Percentiles rank a stretch among this genome's conserved stretches.
Evolutionary conservation across 2,329 filamentous ascomycete species (phyloP).

Genomic region (Fusarium pininemorale): DNA sequence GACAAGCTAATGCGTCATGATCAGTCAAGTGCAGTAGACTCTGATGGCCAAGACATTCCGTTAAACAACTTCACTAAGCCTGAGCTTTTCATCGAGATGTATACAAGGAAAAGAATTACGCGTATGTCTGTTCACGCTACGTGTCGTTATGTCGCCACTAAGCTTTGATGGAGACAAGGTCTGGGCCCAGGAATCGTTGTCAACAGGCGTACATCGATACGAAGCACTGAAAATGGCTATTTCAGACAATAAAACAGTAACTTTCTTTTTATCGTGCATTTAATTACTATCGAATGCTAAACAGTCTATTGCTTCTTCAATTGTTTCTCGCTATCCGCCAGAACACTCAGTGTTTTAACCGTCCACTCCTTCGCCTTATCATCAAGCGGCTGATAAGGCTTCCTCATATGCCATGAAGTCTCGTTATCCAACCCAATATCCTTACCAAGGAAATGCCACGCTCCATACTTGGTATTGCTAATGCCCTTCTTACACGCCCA

Average conservation of each 20-base stretch:
- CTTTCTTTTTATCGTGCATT: rapidly evolving
- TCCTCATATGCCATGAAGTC: conserved; percentile 52
- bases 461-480: conserved; percentile 57
- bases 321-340: conserved; percentile 47
- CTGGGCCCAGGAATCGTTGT: not conserved
- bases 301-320: not conserved
- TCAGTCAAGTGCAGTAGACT: too few relatives aligned
- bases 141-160: not conserved
- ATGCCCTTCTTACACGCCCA: conserved; percentile 62
- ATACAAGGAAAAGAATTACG: rapidly evolving
- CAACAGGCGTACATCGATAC: not conserved
- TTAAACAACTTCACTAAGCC: too few relatives aligned
- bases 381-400: conserved; percentile 52
- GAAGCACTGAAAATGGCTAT: too few relatives aligned
- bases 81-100: rapidly evolving
- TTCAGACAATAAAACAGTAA: rapidly evolving
- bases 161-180: not conserved
- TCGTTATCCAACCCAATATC: conserved; percentile 49
- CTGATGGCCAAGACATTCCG: too few relatives aligned
- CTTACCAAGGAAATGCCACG: conserved; percentile 53
- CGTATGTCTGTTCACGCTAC: rapidly evolving
- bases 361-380: conserved; percentile 54
- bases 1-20: not conserved
- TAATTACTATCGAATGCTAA: rapidly evolving
- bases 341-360: conserved; percentile 51